Conservation (phyloP, 768 basidiomycete genomes). For the Mycena polygramma region DNA sequence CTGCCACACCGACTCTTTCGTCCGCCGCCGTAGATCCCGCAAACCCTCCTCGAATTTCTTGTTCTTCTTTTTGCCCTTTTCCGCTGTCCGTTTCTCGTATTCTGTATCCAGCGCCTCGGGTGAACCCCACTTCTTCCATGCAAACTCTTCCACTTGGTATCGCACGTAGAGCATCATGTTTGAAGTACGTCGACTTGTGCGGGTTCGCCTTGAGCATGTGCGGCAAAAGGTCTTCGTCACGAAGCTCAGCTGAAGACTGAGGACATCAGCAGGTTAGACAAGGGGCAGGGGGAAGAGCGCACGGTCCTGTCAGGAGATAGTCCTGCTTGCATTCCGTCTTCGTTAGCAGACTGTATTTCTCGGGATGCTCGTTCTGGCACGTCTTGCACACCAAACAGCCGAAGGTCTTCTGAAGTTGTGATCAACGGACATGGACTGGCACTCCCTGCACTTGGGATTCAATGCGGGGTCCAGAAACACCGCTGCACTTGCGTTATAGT, state of each 20-base stretch:
- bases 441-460: slow-evolving; percentile 91
- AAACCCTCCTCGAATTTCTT: slow-evolving; percentile 96
- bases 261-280: slow-evolving; percentile 22
- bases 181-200: slow-evolving; percentile 92
- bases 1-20: slow-evolving; percentile 93
- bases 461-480: slow-evolving; percentile 78
- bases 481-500: slow-evolving; percentile 59
- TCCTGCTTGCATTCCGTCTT: slow-evolving; percentile 98
- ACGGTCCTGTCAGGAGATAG: slow-evolving; percentile 95
- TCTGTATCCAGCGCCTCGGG: slow-evolving; percentile 92
- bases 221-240: slow-evolving; percentile 91
- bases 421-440: slow-evolving; percentile 91
- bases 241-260: slow-evolving; percentile 82
- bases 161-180: slow-evolving; percentile 99
- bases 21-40: slow-evolving; percentile 84
- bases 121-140: slow-evolving; percentile 98
- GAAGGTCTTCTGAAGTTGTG: slow-evolving; percentile 83
- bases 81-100: slow-evolving; percentile 80
- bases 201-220: slow-evolving; percentile 96
- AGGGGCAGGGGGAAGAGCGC: slow-evolving; percentile 42
- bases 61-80: slow-evolving; percentile 92
- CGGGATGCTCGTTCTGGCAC: slow-evolving; percentile 91
- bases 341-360: slow-evolving; percentile 94
- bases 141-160: slow-evolving; percentile 95
- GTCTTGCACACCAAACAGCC: slow-evolving; percentile 87